phyloP scores from a whole-genome alignment of 2,329 filamentous ascomycete genomes.

The Cytospora piceae region DNA sequence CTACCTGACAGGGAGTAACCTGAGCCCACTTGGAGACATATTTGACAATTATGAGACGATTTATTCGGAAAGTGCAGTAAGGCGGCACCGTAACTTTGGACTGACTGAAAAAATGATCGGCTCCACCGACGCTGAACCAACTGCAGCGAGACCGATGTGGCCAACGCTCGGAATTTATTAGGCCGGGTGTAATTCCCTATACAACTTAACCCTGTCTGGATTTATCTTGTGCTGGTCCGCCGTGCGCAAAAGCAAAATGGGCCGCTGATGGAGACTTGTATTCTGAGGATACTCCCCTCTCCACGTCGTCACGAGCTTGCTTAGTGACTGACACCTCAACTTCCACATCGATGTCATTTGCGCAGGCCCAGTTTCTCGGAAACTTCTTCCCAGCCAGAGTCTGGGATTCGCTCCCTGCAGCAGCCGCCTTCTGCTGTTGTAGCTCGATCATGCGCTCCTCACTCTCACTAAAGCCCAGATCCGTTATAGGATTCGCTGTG shows the following conservation, averaged over 20 bases:
- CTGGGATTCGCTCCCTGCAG: background rate
- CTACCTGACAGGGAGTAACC: too few species aligned
- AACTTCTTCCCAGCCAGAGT: background rate
- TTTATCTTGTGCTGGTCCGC: background rate
- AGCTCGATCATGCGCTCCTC: constrained; percentile 49
- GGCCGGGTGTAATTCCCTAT: too few species aligned
- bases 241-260: background rate
- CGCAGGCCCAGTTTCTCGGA: background rate
- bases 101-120: too few species aligned
- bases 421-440: constrained; percentile 28
- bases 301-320: background rate
- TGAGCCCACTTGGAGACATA: too few species aligned
- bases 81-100: too few species aligned
- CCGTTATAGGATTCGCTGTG: constrained; percentile 40
- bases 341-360: background rate
- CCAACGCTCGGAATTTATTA: too few species aligned
- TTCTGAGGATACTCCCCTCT: background rate
- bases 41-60: too few species aligned
- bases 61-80: too few species aligned
- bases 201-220: too few species aligned
- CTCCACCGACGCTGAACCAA: too few species aligned
- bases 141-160: too few species aligned
- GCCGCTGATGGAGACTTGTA: background rate
- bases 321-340: background rate
- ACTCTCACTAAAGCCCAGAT: constrained; percentile 41